These are phyloP conservation scores for Sporothrix luriei DNA, from an alignment of 2,329 filamentous ascomycete genomes.

Conservation along the genomic window DNA sequence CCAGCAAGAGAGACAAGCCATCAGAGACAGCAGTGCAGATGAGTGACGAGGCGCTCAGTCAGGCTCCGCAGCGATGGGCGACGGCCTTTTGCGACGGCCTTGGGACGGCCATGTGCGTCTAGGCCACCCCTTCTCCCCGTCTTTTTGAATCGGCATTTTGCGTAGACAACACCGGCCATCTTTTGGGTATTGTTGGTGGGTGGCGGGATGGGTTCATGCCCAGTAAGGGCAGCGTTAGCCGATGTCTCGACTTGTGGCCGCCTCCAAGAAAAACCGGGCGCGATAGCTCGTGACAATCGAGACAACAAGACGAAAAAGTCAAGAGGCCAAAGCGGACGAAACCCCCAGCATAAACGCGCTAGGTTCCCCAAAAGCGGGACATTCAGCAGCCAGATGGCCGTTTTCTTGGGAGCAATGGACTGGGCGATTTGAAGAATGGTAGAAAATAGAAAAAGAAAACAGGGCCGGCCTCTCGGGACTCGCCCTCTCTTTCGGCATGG, in stretches of 20 bases:
- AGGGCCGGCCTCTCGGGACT: neutral
- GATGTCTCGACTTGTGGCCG: slow-evolving; percentile 17
- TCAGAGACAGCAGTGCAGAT: slow-evolving; percentile 11
- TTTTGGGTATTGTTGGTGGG: neutral
- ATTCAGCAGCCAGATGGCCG: too few relatives aligned
- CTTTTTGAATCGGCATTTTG: slow-evolving; percentile 6
- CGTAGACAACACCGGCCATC: slow-evolving; percentile 3
- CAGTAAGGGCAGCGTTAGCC: neutral
- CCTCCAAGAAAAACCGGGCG: neutral
- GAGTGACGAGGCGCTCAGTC: slow-evolving; percentile 24
- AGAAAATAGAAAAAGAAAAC: neutral
- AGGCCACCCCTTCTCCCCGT: slow-evolving; percentile 7
- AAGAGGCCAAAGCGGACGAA: too few relatives aligned
- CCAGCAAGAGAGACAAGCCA: neutral
- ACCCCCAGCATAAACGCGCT: too few relatives aligned
- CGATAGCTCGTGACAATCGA: neutral
- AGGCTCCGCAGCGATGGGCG: slow-evolving; percentile 21
- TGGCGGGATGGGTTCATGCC: neutral
- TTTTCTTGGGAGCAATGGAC: too few relatives aligned
- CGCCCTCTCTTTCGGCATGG: neutral
- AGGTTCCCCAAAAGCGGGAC: too few relatives aligned
- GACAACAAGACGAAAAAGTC: neutral
- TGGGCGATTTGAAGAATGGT: too few relatives aligned
- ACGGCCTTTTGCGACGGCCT: slow-evolving; percentile 22
- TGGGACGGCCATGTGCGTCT: slow-evolving; percentile 18